Percentiles rank a stretch among this genome's conserved stretches.
Conservation (phyloP, 441 rosid genomes). For the Brassica balearica region DNA sequence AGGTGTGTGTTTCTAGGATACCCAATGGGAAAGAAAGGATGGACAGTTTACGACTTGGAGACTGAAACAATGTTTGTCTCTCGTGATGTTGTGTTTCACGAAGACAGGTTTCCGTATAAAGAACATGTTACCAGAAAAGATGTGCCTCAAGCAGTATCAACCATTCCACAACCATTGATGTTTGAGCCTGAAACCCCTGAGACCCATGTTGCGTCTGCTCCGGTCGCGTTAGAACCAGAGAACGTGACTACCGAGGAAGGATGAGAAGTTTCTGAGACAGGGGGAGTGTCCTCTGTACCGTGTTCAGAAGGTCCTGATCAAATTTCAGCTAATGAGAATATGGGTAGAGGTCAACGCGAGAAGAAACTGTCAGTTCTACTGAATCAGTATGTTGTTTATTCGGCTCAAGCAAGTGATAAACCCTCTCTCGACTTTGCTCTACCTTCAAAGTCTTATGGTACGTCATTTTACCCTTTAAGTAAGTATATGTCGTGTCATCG, state of each 20-base stretch:
- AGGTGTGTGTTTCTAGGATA: background rate
- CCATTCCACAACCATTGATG: too few species aligned
- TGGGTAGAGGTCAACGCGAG: background rate
- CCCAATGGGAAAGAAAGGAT: background rate
- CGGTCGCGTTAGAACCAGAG: background rate
- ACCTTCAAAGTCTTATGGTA: background rate
- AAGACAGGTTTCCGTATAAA: background rate
- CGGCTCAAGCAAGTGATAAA: background rate
- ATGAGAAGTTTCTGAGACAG: background rate
- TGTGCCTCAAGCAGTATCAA: background rate
- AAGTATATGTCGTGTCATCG: background rate
- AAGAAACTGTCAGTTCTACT: background rate
- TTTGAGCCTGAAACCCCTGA: too few species aligned
- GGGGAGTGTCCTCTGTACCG: background rate
- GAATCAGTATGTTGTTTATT: background rate
- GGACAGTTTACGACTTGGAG: background rate
- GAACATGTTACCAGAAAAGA: background rate
- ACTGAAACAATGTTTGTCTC: background rate
- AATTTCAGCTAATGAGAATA: background rate
- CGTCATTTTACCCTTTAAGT: background rate
- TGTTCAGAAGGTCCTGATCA: background rate
- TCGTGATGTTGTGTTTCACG: background rate
- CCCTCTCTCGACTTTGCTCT: background rate
- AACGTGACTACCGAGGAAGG: background rate
- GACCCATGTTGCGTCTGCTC: too few species aligned